A percentile compares a stretch with the other conserved stretches of the same genome.
Conservation (phyloP, 2,329 filamentous ascomycete species). For the Phialophora chinensis region DNA sequence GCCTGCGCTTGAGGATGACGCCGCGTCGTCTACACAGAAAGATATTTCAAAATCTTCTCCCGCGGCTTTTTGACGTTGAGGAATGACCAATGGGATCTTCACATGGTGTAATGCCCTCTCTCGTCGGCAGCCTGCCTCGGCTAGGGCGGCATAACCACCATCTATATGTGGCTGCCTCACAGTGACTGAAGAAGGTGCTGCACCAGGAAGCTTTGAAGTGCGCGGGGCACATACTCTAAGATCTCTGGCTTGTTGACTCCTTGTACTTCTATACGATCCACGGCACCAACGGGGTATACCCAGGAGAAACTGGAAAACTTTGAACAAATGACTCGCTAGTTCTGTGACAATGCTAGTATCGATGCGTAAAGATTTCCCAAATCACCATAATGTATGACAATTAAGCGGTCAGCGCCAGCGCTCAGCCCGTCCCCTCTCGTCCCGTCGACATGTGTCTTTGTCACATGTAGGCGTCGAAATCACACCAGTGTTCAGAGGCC, state of each 20-base stretch:
- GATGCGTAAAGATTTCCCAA: background rate
- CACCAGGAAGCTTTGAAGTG: background rate
- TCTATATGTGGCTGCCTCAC: background rate
- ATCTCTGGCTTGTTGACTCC: background rate
- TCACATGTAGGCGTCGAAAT: constrained; percentile 9
- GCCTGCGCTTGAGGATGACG: background rate
- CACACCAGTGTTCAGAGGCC: background rate
- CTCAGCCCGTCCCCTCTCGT: background rate
- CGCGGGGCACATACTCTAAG: background rate
- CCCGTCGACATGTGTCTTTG: background rate
- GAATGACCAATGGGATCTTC: background rate
- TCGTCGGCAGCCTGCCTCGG: background rate
- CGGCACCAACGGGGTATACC: background rate
- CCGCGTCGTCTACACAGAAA: constrained; percentile 1
- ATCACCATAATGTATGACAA: background rate
- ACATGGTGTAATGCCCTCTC: background rate
- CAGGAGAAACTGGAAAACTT: background rate
- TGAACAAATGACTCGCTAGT: background rate
- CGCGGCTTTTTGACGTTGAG: background rate
- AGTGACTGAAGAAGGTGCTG: no score
- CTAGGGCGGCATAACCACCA: background rate
- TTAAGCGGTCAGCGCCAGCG: background rate
- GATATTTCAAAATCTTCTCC: background rate
- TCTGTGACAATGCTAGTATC: background rate
- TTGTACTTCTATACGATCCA: background rate